Conservation (phyloP, 2,329 filamentous ascomycete genomes). For the Fusarium sp. region DNA sequence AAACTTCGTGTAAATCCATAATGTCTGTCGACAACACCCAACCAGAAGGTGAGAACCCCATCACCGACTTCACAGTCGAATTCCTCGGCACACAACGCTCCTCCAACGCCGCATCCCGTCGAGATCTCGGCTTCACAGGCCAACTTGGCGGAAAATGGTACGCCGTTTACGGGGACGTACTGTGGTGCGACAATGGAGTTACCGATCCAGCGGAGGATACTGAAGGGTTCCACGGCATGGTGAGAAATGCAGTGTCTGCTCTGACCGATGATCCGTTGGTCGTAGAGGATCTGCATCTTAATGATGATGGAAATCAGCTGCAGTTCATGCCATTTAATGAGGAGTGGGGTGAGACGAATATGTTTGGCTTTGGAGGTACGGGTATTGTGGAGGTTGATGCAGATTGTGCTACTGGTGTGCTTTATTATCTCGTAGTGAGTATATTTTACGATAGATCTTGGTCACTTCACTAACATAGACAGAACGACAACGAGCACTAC, state of each 20-base stretch:
- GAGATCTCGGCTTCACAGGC: conserved; percentile 54
- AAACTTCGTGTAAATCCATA: rapidly evolving
- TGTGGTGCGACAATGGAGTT: conserved; percentile 53
- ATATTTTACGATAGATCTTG: rapidly evolving
- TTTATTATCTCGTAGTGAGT: conserved; percentile 55
- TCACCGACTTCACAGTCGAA: conserved; percentile 43
- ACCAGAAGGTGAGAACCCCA: conserved; percentile 52
- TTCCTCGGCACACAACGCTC: conserved; percentile 54
- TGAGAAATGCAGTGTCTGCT: conserved; percentile 53
- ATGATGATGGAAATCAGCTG: conserved; percentile 50
- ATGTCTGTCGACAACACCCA: conserved; percentile 53
- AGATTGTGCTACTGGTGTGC: conserved; percentile 45
- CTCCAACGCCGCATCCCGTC: conserved; percentile 53
- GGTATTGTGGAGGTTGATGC: conserved; percentile 53
- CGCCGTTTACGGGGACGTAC: conserved; percentile 50
- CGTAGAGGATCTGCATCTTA: conserved; percentile 53
- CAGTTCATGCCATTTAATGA: conserved; percentile 54
- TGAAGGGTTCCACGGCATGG: conserved; percentile 55
- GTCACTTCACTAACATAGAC: rapidly evolving
- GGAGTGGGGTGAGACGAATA: conserved; percentile 53
- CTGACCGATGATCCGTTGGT: conserved; percentile 52
- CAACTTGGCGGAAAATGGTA: conserved; percentile 54
- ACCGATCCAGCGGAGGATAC: conserved; percentile 47
- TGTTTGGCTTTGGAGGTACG: conserved; percentile 55
- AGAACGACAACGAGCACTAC: conserved; percentile 52